These are phyloP conservation scores for Microdochium bolleyi DNA, from an alignment of 2,329 filamentous ascomycete genomes.

Conservation along the genomic window DNA sequence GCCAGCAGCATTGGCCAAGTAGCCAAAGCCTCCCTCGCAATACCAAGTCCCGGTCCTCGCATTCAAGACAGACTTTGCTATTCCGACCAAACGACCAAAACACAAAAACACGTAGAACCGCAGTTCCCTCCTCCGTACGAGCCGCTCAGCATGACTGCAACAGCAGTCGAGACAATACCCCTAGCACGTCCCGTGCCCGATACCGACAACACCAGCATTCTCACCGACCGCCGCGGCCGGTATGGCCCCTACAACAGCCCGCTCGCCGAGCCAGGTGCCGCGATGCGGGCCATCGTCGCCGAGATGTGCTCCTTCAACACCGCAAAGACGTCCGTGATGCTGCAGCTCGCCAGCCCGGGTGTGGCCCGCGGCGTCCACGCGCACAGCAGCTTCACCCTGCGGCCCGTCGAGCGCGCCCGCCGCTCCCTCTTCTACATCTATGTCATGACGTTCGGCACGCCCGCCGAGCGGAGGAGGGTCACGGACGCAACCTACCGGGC, in stretches of 20 bases:
- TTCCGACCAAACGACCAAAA: too few species aligned
- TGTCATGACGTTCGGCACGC: conserved; percentile 7
- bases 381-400: conserved; percentile 4
- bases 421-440: conserved; percentile 5
- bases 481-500: conserved; percentile 5
- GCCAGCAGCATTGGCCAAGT: too few species aligned
- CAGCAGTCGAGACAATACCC: not conserved
- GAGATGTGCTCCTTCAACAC: conserved; percentile 3
- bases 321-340: conserved; percentile 1
- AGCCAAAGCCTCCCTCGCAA: too few species aligned
- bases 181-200: not conserved
- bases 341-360: conserved; percentile 2
- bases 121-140: too few species aligned
- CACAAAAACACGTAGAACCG: too few species aligned
- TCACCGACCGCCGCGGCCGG: not conserved
- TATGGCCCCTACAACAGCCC: conserved; percentile 1
- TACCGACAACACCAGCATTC: not conserved
- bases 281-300: conserved; percentile 1
- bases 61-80: too few species aligned
- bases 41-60: too few species aligned
- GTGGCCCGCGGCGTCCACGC: conserved; percentile 1
- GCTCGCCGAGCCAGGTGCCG: not conserved
- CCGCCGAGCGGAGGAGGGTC: conserved; percentile 3
- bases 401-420: conserved; percentile 2
- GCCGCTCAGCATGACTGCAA: not conserved